Percentiles rank a stretch among this genome's conserved stretches.
phyloP scores from a whole-genome alignment of 164 flowering plant species.

The Buxus sempervirens region DNA sequence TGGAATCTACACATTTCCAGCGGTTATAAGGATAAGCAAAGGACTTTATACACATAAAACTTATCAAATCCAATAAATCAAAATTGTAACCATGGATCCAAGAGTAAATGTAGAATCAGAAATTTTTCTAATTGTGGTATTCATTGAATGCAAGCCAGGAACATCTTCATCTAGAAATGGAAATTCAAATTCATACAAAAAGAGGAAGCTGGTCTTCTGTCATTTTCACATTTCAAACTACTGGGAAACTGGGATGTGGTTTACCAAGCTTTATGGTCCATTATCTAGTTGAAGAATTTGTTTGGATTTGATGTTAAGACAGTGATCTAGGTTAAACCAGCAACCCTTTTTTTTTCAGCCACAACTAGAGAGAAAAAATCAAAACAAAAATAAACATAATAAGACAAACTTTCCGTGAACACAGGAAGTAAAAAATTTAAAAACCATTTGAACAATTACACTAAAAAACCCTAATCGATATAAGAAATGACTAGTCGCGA shows the following conservation, averaged over 20 bases:
- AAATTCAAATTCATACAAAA: background rate
- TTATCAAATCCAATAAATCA: background rate
- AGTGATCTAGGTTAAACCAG: background rate
- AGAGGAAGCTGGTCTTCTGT: background rate
- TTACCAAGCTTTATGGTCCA: too few species aligned
- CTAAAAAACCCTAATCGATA: background rate
- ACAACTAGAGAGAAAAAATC: background rate
- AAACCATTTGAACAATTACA: background rate
- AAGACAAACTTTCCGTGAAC: background rate
- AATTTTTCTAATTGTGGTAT: background rate
- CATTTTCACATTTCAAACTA: background rate
- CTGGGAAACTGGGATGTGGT: too few species aligned
- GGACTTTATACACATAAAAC: background rate
- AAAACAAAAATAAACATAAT: background rate
- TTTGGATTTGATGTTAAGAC: too few species aligned
- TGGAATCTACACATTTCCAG: conserved; percentile 44
- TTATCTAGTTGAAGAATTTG: too few species aligned
- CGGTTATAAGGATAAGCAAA: background rate
- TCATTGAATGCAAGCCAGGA: background rate
- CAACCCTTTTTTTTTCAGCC: background rate
- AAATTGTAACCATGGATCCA: background rate
- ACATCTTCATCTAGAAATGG: background rate
- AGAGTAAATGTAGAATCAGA: background rate
- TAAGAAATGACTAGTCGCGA: background rate
- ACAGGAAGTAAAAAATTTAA: too few species aligned